phyloP scores from a whole-genome alignment of 805 yeast genomes.

The Sugiyamaella qingdaonensis region DNA sequence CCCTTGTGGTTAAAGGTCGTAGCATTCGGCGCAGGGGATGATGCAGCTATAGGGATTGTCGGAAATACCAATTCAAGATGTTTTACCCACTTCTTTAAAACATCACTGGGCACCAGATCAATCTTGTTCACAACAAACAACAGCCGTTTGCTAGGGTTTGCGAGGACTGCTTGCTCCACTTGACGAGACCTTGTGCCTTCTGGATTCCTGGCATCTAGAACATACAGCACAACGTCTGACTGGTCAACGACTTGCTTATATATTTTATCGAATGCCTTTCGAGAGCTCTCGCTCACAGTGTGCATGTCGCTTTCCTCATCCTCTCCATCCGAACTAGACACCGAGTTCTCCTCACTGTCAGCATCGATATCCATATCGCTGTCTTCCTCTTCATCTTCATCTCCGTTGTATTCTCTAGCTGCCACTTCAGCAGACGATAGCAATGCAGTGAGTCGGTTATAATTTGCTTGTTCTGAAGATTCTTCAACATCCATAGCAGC shows the following conservation, averaged over 20 bases:
- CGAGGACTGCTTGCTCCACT: slow-evolving; percentile 85
- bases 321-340: slow-evolving; percentile 46
- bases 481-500: slow-evolving; percentile 32
- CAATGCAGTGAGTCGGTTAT: slow-evolving; percentile 71
- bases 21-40: slow-evolving; percentile 63
- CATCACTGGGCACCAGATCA: slow-evolving; percentile 85
- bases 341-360: slow-evolving; percentile 41
- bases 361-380: slow-evolving; percentile 43
- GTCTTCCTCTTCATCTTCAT: slow-evolving; percentile 34
- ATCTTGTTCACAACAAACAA: slow-evolving; percentile 86
- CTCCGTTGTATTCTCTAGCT: slow-evolving; percentile 70
- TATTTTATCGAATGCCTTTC: slow-evolving; percentile 87
- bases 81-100: slow-evolving; percentile 76
- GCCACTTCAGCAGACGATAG: slow-evolving; percentile 88
- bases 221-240: slow-evolving; percentile 85
- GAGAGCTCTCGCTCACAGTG: slow-evolving; percentile 33
- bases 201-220: slow-evolving; percentile 97
- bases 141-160: slow-evolving; percentile 75
- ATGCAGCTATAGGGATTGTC: slow-evolving; percentile 79
- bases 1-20: slow-evolving; percentile 65
- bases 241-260: slow-evolving; percentile 91
- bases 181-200: slow-evolving; percentile 88
- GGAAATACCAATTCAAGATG: slow-evolving; percentile 82
- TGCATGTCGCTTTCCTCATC: slow-evolving; percentile 40
- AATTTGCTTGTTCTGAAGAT: slow-evolving; percentile 33